Base-by-base conservation (phyloP, 1,284 basidiomycete species). In the Cryptococcus depauperatus region DNA sequence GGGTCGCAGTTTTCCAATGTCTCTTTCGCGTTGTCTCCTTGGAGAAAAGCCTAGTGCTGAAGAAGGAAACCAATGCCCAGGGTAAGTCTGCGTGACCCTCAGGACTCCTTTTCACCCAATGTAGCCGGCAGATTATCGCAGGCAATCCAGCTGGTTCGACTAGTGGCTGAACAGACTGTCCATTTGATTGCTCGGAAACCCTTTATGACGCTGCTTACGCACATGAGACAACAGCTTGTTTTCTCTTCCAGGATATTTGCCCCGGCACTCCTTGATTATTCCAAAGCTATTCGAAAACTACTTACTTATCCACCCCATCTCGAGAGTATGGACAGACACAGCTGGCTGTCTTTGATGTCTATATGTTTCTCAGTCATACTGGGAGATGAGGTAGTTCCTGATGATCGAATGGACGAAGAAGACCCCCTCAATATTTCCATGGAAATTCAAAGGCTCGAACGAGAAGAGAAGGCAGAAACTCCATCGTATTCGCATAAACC, bases 341-440 rank as follows among this genome's bases (percentile, higher is more conserved):
- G 66, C 33, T 97, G 92, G 92, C 66, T 81, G 8, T 70, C 70
- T 18, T 68, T 88, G 22, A 77, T 84, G 30, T 76, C 79, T 38
- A 68, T 88, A 28, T 80, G 79, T 43, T 91, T 91, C 73, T 84
- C 87, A 50, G 77, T 80, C 2, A 72, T 89, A 6, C 72, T 92
- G 2, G 80, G 76, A 11, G 81, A 85, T 56, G 73, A 76, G 1
- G 64, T 90, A 25, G 30, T 52, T 16, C 46, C 57, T 6, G 56
- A 60, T 27, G 51, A 54, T 18, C 62, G 61, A 25, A 74, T 44
- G 68, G 68, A 44, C 28, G 56, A 56, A 3, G 35, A 22, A 13
- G 38, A 40, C 19, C 9, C 27, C 26, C 53, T 48, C 21, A 47
- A 50, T 7, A 63, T 52, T 1, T 48, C 49, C 26, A 48, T 52